These are phyloP conservation scores for Paecilomyces niveus DNA, from an alignment of 2,329 filamentous ascomycete genomes.

Conservation along the genomic window DNA sequence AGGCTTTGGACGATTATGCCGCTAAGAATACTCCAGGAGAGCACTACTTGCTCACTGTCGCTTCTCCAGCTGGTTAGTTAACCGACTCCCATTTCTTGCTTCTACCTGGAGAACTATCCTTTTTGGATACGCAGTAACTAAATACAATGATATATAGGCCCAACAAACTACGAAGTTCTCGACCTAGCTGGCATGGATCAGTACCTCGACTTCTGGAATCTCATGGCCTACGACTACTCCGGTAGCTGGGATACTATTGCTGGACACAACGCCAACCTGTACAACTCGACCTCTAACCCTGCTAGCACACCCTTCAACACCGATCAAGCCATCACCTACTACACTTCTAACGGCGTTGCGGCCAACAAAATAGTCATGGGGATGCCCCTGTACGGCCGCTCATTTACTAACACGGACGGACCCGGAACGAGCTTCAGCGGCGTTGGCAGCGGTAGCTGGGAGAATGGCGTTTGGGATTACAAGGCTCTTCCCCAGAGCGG, in stretches of 20 bases:
- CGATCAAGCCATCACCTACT: constrained; percentile 62
- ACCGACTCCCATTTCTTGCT: background rate
- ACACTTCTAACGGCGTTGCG: constrained; percentile 57
- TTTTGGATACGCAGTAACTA: background rate
- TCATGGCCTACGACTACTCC: constrained; percentile 81
- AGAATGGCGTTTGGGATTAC: constrained; percentile 80
- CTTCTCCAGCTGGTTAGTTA: constrained; percentile 35
- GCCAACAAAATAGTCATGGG: constrained; percentile 74
- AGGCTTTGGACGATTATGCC: constrained; percentile 38
- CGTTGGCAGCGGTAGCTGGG: constrained; percentile 74
- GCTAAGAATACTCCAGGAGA: constrained; percentile 28
- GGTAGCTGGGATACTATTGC: constrained; percentile 69
- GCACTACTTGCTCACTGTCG: constrained; percentile 41
- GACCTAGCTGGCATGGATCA: constrained; percentile 39
- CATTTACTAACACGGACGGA: constrained; percentile 73
- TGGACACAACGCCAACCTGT: constrained; percentile 78
- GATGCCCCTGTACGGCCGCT: constrained; percentile 86
- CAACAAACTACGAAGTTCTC: constrained; percentile 37
- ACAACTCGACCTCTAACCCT: constrained; percentile 51
- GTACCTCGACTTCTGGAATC: constrained; percentile 46
- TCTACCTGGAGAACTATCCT: background rate
- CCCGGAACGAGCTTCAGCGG: constrained; percentile 63
- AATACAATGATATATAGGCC: constrained; percentile 19
- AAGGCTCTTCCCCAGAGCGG: constrained; percentile 70
- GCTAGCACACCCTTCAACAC: constrained; percentile 72